Base-by-base conservation (phyloP, 2,329 filamentous ascomycete genomes). In the Venturia pyrina region DNA sequence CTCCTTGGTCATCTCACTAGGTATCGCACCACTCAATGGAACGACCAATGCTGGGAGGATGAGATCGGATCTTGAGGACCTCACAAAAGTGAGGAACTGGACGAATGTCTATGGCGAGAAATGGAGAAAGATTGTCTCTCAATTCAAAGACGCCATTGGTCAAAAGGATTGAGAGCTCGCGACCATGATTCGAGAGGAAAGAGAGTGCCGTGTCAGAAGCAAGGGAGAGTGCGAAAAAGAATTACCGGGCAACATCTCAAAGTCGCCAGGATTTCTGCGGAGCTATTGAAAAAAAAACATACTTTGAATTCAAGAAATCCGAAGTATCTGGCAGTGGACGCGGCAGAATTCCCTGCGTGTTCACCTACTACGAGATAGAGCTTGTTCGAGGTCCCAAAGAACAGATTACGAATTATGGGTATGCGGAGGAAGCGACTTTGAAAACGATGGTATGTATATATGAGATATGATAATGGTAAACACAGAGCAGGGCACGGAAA, bases 1-100 rank as follows among this genome's bases (percentile, higher is more conserved):
- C 73, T 76, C 78, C 46, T 75, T 87, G n/a, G 80, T 87, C 3
- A 74, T 86, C 68, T 79, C 80, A 0, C 71, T 86, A 37, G 80
- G 78, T 1, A 75, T 82, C 2, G 76, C 78, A 0, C 74, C 86
- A 3, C 72, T 87, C 68, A 83, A 86, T 72, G 85, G 85, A 2
- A 87, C 83, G 3, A 85, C 79, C 28, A 82, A 80, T 65, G 69
- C 71, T 57, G 73, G 73, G 65, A 79, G 79, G 50, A 86, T 87
- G 84, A 72, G 69, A 56, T 76, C 76, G n/a, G 83, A 86, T 72
- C 71, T 85, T 63, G 74, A 76, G 10, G 80, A 79, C 0, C 70
- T 83, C 19, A 69, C 72, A 34, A 73, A 69, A 53, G 74, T 82
- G 34, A 73, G 75, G 62, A 67, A 72, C n/a, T 81, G 80, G 70